Base-by-base conservation (phyloP, 2,329 filamentous ascomycete genomes). In the Fusarium oligoseptatum region DNA sequence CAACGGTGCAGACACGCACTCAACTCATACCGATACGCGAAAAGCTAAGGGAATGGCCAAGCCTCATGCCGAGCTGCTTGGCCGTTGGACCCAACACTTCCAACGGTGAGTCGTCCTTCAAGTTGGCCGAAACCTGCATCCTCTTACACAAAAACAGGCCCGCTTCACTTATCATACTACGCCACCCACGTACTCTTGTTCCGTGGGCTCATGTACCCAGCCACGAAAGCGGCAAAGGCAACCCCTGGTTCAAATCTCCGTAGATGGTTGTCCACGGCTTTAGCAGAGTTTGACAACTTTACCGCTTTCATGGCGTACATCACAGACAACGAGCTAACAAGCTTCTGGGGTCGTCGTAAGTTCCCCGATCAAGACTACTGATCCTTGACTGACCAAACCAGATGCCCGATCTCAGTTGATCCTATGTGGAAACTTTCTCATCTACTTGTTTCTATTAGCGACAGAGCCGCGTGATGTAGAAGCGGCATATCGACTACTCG, bases 361-460 rank as follows among this genome's bases (percentile, higher is more conserved):
- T 84, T 60, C 10, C n/a, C 29, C 20, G 32, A 37, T 66, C 61
- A 60, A 15, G 36, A 3, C 20, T 27, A 14, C 14, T 6, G 10
- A 43, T 32, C 37, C 32, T 34, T 12, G 7, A 43, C 64, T 76
- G 20, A 75, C 62, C 37, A 32, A 36, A 3, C 9, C 9, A 80
- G 81, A 82, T 67, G 79, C 76, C 22, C 82, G 86, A 15, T 86
- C 84, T 9, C 85, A 87, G 65, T 77, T 87, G 1, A 86, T 87
- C 4, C 78, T 87, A 0, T 85, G 84, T 41, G 85, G 85, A 17
- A 87, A 87, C 71, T 87, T 87, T 61, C 80, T 87, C 57, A 85
- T 87, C 29, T 86, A 86, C 68, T 80, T 87, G 0, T 87, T 87
- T 57, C 79, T 87, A 1, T 78, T 86, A 5, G 85, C 85, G 1